Evolutionary conservation across 345 rosid species (phyloP), one percentile per base, ranked within the genome.

Genomic region (Populus ilicifolia): DNA sequence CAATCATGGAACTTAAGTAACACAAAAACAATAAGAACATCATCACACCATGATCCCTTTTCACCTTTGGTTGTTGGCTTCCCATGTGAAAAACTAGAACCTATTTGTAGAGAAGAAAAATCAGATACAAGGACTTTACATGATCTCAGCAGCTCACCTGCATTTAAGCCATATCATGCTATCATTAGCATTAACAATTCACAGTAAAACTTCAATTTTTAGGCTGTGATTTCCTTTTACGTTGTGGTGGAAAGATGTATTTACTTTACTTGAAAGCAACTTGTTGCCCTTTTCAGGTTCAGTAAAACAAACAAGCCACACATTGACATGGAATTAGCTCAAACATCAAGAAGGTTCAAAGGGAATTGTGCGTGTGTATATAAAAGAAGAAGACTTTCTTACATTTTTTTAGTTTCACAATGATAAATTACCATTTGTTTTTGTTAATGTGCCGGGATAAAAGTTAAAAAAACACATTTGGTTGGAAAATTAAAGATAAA

Each of bases 51-150:
- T 56, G 3, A n/a, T 56, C 62, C 62, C 10, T 23, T n/a, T 23
- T 59, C 46, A 41, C 61, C 64, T 41, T 67, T 50, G 72, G 12
- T 67, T 61, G 44, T n/a, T 36, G 65, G 75, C 76, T 71, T 59
- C 41, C 76, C 67, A 25, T 50, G 33, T 16, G 71, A 80, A 75
- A n/a, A 62, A 73, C 30, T 46, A 30, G 67, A 33, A 78, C 64
- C 80, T 67, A 67, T 67, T 56, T 59, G 72, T 39, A 59, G 69
- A 75, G 41, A 78, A 21, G 71, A 56, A 65, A 56, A 12, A 12
- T 39, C 29, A 71, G 21, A 46, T n/a, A 56, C 62, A n/a, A 54
- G 62, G 62, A 59, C 63, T 10, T n/a, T 9, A 35, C 80, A 69
- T 14, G 33, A 52, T 67, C 67, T 43, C 70, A 35, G 39, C 6